These are phyloP conservation scores for Ascochyta pisi DNA, from an alignment of 2,329 filamentous ascomycete species.

Conservation along the genomic window DNA sequence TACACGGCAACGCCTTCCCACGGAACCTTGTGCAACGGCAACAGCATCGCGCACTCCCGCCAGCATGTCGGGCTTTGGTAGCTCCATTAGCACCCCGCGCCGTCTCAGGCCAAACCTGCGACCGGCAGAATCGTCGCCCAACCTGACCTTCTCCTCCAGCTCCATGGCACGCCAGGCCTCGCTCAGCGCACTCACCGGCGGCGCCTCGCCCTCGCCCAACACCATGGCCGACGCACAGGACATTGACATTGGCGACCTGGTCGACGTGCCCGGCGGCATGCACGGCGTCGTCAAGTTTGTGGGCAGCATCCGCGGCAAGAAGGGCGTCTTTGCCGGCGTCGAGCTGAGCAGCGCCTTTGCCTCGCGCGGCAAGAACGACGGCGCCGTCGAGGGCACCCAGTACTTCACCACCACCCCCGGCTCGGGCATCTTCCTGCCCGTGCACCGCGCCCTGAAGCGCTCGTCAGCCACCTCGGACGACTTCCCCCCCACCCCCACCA, in stretches of 20 bases:
- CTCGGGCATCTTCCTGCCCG: conserved; percentile 90
- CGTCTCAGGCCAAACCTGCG: conserved; percentile 46
- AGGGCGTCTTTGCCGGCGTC: conserved; percentile 89
- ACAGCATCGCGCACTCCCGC: conserved; percentile 10
- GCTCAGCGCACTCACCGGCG: conserved; percentile 69
- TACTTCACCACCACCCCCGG: conserved; percentile 85
- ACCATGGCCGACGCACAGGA: conserved; percentile 58
- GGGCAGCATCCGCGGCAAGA: conserved; percentile 85
- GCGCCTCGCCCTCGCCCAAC: conserved; percentile 50
- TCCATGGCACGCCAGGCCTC: conserved; percentile 73
- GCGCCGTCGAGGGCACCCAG: conserved; percentile 81
- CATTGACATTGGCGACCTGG: conserved; percentile 78
- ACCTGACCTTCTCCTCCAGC: conserved; percentile 49
- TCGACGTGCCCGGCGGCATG: conserved; percentile 95
- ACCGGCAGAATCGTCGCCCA: conserved; percentile 53
- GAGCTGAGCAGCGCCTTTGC: conserved; percentile 85
- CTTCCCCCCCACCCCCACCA: conserved; percentile 72
- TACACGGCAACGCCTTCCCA: conserved; percentile 13
- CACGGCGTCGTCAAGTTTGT: conserved; percentile 87
- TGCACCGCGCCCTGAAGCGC: conserved; percentile 78
- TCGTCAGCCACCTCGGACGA: conserved; percentile 63
- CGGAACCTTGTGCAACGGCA: conserved; percentile 2
- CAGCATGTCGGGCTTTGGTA: conserved; percentile 19
- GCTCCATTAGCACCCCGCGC: conserved; percentile 19
- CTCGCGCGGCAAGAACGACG: conserved; percentile 87